A percentile compares a stretch with the other conserved stretches of the same genome.
phyloP scores from a whole-genome alignment of 2,329 filamentous ascomycete species.

The Penicillium expansum region DNA sequence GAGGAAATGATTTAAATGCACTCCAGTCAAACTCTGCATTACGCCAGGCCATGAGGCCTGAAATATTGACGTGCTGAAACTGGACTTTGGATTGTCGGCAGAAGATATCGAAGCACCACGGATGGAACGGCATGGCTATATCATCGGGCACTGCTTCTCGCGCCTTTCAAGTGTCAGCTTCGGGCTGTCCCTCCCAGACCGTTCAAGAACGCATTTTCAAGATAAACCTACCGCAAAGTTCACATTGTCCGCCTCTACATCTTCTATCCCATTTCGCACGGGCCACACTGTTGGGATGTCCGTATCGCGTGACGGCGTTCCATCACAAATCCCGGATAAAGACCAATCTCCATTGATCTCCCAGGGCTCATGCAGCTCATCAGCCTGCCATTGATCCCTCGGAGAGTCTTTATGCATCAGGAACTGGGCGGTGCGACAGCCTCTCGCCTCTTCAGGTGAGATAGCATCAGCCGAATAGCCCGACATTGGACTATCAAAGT shows the following conservation, averaged over 20 bases:
- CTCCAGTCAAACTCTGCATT: slow-evolving; percentile 9
- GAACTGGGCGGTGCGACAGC: slow-evolving; percentile 17
- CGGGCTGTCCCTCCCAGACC: not conserved
- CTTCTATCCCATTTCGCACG: not conserved
- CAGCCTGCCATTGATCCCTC: not conserved
- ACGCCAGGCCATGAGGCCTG: slow-evolving; percentile 16
- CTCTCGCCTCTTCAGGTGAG: slow-evolving; percentile 14
- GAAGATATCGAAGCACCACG: slow-evolving; percentile 24
- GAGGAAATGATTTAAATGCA: slow-evolving; percentile 7
- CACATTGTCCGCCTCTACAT: slow-evolving; percentile 6
- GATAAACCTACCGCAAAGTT: slow-evolving; percentile 3
- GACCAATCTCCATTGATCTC: slow-evolving; percentile 12
- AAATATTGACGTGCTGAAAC: slow-evolving; percentile 8
- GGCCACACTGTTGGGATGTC: not conserved
- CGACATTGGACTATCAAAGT: not conserved
- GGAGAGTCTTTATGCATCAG: slow-evolving; percentile 7
- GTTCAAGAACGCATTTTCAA: not conserved
- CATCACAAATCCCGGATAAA: slow-evolving; percentile 15
- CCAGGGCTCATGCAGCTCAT: slow-evolving; percentile 8
- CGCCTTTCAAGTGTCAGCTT: not conserved
- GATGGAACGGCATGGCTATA: slow-evolving; percentile 19
- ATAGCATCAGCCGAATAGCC: slow-evolving; percentile 11
- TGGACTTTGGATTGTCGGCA: slow-evolving; percentile 14
- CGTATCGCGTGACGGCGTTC: slow-evolving; percentile 10
- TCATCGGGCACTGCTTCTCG: not conserved